Percentiles rank a stretch among this genome's conserved stretches.
These are phyloP conservation scores for Wickerhamiella kurtzmanii DNA, from an alignment of 805 yeast species.

Conservation along the genomic window DNA sequence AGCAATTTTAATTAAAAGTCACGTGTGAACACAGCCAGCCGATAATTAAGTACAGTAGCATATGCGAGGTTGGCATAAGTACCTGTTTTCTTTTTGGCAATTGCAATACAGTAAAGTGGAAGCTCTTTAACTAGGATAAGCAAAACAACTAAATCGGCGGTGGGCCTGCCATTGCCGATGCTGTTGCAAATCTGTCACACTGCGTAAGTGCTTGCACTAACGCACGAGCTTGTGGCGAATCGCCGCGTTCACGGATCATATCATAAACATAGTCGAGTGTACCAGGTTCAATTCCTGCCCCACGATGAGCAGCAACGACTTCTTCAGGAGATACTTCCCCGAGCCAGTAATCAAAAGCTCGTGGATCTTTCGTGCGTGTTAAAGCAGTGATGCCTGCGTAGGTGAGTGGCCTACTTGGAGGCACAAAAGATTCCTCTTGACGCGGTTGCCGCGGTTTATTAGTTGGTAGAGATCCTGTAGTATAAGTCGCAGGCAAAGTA, in stretches of 20 bases:
- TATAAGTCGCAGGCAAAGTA: slow-evolving; percentile 8
- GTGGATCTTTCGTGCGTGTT: slow-evolving; percentile 7
- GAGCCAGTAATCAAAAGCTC: slow-evolving; percentile 14
- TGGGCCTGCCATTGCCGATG: slow-evolving; percentile 13
- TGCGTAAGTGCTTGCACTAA: slow-evolving; percentile 11
- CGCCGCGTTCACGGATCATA: slow-evolving; percentile 10
- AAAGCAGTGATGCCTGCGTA: slow-evolving; percentile 13
- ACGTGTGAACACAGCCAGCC: too few species aligned
- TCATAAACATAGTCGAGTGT: slow-evolving; percentile 15
- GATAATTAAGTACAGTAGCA: too few species aligned
- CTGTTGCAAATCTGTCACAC: slow-evolving; percentile 15
- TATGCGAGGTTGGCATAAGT: too few species aligned
- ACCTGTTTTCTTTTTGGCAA: too few species aligned
- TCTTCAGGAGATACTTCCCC: slow-evolving; percentile 8
- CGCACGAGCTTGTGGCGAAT: slow-evolving; percentile 7
- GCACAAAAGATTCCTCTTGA: slow-evolving; percentile 1
- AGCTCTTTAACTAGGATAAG: too few species aligned
- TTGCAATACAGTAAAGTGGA: too few species aligned
- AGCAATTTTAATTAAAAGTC: neutral
- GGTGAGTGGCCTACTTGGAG: slow-evolving; percentile 16
- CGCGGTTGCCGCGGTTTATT: too few species aligned
- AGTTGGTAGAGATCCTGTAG: neutral
- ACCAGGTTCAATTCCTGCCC: slow-evolving; percentile 19
- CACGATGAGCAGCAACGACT: slow-evolving; percentile 10
- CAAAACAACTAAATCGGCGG: neutral